These are phyloP conservation scores for Trametes hirsuta DNA, from an alignment of 1,284 basidiomycete species.

Conservation along the genomic window DNA sequence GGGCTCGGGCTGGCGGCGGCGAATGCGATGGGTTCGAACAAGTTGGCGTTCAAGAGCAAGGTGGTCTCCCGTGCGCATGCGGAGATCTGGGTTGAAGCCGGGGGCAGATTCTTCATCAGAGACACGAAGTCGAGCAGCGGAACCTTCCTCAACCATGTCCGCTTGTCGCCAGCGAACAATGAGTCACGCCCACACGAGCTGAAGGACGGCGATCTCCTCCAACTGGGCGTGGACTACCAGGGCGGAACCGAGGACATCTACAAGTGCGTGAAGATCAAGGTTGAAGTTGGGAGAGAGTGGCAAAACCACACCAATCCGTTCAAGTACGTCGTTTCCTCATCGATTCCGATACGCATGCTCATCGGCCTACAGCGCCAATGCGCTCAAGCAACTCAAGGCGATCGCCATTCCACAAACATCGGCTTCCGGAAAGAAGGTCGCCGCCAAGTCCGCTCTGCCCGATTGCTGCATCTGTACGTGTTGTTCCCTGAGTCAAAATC, in stretches of 20 bases:
- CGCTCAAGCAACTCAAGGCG: conserved; percentile 79
- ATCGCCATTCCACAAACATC: conserved; percentile 51
- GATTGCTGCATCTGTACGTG: conserved; percentile 93
- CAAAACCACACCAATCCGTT: conserved; percentile 88
- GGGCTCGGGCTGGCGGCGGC: conserved; percentile 68
- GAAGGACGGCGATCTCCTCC: conserved; percentile 94
- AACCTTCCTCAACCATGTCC: conserved; percentile 95
- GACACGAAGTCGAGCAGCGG: conserved; percentile 93
- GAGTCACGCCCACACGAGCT: conserved; percentile 82
- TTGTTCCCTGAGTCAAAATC: not conserved
- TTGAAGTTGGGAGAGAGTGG: conserved; percentile 92
- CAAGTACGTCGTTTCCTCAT: conserved; percentile 71
- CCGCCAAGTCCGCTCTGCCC: conserved; percentile 63
- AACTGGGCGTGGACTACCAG: conserved; percentile 98
- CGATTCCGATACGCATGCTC: conserved; percentile 5
- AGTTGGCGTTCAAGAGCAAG: conserved; percentile 95
- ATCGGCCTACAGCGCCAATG: conserved; percentile 59
- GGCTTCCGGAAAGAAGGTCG: conserved; percentile 36
- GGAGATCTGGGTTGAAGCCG: conserved; percentile 83
- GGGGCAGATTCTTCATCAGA: conserved; percentile 81
- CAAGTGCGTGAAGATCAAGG: conserved; percentile 95
- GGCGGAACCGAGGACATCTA: conserved; percentile 98
- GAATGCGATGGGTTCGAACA: conserved; percentile 75
- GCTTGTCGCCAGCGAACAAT: conserved; percentile 83
- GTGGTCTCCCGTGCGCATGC: conserved; percentile 95